phyloP scores from a whole-genome alignment of 768 basidiomycete genomes.

The Boletus sensibilis region DNA sequence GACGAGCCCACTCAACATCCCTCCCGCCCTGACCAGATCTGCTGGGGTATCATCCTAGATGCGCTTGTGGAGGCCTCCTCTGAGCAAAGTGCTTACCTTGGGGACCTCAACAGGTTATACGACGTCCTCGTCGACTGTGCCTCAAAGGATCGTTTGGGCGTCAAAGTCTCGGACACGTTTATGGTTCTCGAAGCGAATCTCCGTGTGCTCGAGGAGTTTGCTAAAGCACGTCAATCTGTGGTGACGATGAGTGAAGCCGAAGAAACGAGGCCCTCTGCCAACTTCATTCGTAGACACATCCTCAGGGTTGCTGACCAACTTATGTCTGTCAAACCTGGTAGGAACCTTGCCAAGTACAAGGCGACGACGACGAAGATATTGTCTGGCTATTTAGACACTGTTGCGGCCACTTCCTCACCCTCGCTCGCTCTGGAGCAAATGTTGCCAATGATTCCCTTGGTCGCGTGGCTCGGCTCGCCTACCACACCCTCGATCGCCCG shows the following conservation, averaged over 20 bases:
- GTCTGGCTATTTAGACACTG: constrained; percentile 17
- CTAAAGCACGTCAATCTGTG: not conserved
- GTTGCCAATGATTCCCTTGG: constrained; percentile 29
- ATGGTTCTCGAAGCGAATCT: constrained; percentile 47
- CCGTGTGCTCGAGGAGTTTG: constrained; percentile 28
- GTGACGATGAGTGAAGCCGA: not conserved
- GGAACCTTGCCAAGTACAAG: constrained; percentile 17
- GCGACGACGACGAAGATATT: constrained; percentile 13
- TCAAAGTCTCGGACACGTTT: constrained; percentile 39
- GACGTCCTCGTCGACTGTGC: constrained; percentile 37
- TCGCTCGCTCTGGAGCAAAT: constrained; percentile 4
- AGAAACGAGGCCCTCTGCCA: constrained; percentile 14
- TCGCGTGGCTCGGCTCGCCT: constrained; percentile 33
- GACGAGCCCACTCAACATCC: constrained; percentile 44
- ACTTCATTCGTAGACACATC: constrained; percentile 30
- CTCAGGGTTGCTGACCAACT: constrained; percentile 2
- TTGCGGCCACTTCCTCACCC: constrained; percentile 1
- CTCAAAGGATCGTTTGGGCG: constrained; percentile 32
- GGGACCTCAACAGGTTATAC: constrained; percentile 58
- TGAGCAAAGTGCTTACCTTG: constrained; percentile 39
- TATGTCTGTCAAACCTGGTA: constrained; percentile 14
- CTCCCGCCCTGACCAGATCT: constrained; percentile 49
- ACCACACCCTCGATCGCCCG: constrained; percentile 36
- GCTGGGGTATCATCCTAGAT: constrained; percentile 63
- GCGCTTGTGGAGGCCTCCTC: constrained; percentile 42